phyloP scores from a whole-genome alignment of 306 rosid species.

The Pachyrhizus erosus region DNA sequence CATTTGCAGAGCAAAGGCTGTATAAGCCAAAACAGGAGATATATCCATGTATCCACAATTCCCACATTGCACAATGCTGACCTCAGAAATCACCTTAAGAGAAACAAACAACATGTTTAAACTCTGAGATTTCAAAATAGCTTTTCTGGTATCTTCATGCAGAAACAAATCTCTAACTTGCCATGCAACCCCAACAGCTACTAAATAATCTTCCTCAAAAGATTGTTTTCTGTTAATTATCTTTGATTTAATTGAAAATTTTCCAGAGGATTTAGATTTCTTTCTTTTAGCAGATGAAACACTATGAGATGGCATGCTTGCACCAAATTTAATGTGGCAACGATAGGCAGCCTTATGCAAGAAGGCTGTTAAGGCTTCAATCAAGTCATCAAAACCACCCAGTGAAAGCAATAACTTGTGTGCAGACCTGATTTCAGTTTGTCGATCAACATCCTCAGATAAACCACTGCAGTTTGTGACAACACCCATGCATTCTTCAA shows the following conservation, averaged over 20 bases:
- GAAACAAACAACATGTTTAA: constrained; percentile 61
- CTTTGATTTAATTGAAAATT: constrained; percentile 59
- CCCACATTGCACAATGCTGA: constrained; percentile 71
- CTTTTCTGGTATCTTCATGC: constrained; percentile 62
- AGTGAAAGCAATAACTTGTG: constrained; percentile 76
- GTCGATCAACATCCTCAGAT: constrained; percentile 67
- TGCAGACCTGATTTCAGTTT: constrained; percentile 85
- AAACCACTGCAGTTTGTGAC: constrained; percentile 80
- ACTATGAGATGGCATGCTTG: constrained; percentile 55
- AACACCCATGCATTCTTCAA: constrained; percentile 65
- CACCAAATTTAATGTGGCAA: constrained; percentile 80
- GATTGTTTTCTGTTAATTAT: constrained; percentile 55
- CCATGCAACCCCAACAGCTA: constrained; percentile 86
- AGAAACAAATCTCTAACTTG: constrained; percentile 79
- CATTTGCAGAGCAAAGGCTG: constrained; percentile 73
- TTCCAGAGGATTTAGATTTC: constrained; percentile 55
- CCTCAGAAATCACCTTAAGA: constrained; percentile 74
- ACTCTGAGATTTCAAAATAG: constrained; percentile 61
- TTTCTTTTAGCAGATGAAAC: constrained; percentile 59
- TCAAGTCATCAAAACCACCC: constrained; percentile 73
- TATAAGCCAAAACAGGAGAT: constrained; percentile 77
- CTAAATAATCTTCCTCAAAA: constrained; percentile 82
- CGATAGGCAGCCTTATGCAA: constrained; percentile 82
- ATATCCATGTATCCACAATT: constrained; percentile 62
- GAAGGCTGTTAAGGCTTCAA: constrained; percentile 67